Conservation (phyloP, 2,329 filamentous ascomycete genomes). For the Chalaropsis ovoidea region DNA sequence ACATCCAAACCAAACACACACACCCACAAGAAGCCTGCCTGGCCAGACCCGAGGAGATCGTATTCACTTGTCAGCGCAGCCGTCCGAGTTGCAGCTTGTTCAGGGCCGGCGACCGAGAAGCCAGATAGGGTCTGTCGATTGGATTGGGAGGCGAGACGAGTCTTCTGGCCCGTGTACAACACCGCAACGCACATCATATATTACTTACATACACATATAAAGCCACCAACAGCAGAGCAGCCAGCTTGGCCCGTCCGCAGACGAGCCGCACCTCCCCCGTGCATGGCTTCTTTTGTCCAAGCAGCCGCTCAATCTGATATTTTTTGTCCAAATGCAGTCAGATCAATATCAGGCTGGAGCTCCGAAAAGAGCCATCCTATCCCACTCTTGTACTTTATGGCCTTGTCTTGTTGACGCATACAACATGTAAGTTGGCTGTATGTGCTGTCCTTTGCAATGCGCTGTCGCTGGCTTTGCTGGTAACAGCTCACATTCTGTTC, state of each 20-base stretch:
- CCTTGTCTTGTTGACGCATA: not conserved
- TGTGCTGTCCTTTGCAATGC: conserved; percentile 11
- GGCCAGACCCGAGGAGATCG: not conserved
- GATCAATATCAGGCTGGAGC: not conserved
- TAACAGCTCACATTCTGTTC: not conserved
- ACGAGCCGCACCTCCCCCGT: not conserved
- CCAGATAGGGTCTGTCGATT: not conserved
- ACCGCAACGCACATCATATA: not conserved
- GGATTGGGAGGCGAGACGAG: not conserved
- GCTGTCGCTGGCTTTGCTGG: not conserved
- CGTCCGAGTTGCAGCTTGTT: not conserved
- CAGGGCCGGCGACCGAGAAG: not conserved
- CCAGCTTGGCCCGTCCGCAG: not conserved
- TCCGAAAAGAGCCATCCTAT: not conserved
- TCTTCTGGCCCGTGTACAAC: not conserved
- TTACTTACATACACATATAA: not conserved
- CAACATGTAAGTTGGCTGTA: conserved; percentile 10
- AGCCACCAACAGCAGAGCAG: not conserved
- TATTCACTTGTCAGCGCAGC: not conserved
- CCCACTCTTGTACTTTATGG: not conserved
- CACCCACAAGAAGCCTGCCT: not conserved
- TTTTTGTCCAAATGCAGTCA: not conserved
- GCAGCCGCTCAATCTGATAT: not conserved
- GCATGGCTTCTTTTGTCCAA: not conserved
- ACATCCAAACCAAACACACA: not conserved